Percentiles rank a stretch among this genome's conserved stretches.
Conservation (phyloP, 2,329 filamentous ascomycete genomes). For the Trichoderma simmonsii region DNA sequence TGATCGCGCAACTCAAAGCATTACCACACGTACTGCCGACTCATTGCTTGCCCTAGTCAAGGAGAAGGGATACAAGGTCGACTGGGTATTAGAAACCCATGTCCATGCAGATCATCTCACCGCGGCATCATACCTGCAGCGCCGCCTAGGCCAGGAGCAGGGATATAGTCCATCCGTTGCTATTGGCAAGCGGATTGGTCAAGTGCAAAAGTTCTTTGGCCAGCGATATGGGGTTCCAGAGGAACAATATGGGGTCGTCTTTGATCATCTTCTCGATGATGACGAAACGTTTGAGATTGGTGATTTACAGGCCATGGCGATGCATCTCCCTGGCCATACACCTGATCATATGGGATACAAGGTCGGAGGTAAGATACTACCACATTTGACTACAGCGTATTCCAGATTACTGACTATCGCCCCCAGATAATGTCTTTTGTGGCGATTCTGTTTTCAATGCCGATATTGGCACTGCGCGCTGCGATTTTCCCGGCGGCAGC, state of each 20-base stretch:
- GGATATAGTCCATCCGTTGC: constrained; percentile 42
- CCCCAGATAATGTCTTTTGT: constrained; percentile 45
- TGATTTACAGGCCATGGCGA: constrained; percentile 39
- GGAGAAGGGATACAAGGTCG: constrained; percentile 46
- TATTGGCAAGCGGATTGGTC: constrained; percentile 53
- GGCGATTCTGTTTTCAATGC: constrained; percentile 53
- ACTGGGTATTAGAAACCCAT: constrained; percentile 60
- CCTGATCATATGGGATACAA: constrained; percentile 59
- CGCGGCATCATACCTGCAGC: constrained; percentile 56
- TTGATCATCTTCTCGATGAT: constrained; percentile 53
- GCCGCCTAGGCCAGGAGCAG: constrained; percentile 36
- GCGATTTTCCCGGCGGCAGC: constrained; percentile 53
- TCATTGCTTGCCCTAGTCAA: constrained; percentile 43
- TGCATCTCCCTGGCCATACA: constrained; percentile 60
- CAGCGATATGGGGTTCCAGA: constrained; percentile 44
- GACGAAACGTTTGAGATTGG: constrained; percentile 53
- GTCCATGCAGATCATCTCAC: constrained; percentile 60
- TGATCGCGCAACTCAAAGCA: constrained; percentile 38
- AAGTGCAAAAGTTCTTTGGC: constrained; percentile 51
- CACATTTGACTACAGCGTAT: accelerated
- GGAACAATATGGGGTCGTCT: constrained; percentile 44
- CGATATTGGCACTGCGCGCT: constrained; percentile 51
- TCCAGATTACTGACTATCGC: not conserved
- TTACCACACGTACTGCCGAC: constrained; percentile 54
- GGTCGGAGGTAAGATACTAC: constrained; percentile 41